Conservation (phyloP, 2,329 filamentous ascomycete species). For the Trichoderma aggressivum region DNA sequence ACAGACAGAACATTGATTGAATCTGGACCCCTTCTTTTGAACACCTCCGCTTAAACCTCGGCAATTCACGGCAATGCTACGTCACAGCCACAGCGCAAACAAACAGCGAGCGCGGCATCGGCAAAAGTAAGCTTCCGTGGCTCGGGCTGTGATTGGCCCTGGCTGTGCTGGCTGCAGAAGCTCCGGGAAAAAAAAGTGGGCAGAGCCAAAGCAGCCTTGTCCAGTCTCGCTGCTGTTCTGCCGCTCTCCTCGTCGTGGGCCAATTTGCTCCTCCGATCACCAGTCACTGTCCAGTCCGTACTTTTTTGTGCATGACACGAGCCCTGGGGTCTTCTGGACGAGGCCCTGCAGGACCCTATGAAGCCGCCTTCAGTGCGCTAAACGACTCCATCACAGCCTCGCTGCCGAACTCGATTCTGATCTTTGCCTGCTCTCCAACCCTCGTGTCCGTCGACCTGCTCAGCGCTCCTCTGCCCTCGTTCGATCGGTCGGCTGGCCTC, state of each 20-base stretch:
- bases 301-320: neutral
- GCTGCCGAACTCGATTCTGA: neutral
- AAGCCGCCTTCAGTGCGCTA: neutral
- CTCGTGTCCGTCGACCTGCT: neutral
- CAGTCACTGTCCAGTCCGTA: no score
- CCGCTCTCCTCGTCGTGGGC: conserved; percentile 14
- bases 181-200: conserved; percentile 12
- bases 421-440: neutral
- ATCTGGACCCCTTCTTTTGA: neutral
- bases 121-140: conserved; percentile 25
- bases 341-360: neutral
- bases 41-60: neutral
- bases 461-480: neutral
- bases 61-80: neutral
- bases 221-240: conserved; percentile 14
- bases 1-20: neutral
- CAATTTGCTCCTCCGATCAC: conserved; percentile 12
- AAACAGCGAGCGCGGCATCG: conserved; percentile 7
- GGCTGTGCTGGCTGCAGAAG: conserved; percentile 2
- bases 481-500: conserved; percentile 3
- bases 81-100: conserved; percentile 6
- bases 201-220: conserved; percentile 16
- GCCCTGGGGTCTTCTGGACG: neutral
- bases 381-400: neutral
- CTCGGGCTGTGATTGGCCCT: conserved; percentile 22